These are phyloP conservation scores for Sambucus nigra DNA, from an alignment of 129 eudicot genomes.

Conservation along the genomic window DNA sequence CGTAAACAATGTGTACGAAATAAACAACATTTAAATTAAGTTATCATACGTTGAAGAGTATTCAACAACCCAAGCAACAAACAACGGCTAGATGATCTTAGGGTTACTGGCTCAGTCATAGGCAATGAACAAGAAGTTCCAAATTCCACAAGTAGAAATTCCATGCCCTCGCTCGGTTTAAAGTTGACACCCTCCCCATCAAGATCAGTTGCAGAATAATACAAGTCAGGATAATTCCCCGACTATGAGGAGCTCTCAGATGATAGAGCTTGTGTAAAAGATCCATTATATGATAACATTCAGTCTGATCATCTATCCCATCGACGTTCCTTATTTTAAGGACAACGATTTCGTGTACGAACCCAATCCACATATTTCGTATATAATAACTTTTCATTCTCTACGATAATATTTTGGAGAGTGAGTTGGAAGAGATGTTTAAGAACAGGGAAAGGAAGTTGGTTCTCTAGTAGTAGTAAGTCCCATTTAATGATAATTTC, in stretches of 20 bases:
- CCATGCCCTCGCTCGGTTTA: neutral
- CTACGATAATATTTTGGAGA: too few species aligned
- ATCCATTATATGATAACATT: neutral
- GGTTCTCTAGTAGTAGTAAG: neutral
- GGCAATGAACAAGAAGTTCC: neutral
- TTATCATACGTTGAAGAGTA: neutral
- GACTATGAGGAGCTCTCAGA: too few species aligned
- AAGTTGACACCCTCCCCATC: neutral
- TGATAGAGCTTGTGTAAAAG: neutral
- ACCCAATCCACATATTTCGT: neutral
- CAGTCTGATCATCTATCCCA: neutral
- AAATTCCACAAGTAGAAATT: neutral
- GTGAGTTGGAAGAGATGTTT: neutral
- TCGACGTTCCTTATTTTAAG: neutral
- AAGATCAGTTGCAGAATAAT: neutral
- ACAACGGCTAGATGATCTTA: too few species aligned
- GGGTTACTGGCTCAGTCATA: too few species aligned
- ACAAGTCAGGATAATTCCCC: too few species aligned
- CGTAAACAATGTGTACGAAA: too few species aligned
- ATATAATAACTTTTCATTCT: neutral
- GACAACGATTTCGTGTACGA: too few species aligned
- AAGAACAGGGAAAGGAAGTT: neutral
- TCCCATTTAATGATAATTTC: neutral
- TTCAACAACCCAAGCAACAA: too few species aligned
- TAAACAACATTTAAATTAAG: neutral